Percentiles rank a stretch among this genome's conserved stretches.
These are phyloP conservation scores for Nicotiana undulata DNA, from an alignment of 257 asterid species.

Conservation along the genomic window DNA sequence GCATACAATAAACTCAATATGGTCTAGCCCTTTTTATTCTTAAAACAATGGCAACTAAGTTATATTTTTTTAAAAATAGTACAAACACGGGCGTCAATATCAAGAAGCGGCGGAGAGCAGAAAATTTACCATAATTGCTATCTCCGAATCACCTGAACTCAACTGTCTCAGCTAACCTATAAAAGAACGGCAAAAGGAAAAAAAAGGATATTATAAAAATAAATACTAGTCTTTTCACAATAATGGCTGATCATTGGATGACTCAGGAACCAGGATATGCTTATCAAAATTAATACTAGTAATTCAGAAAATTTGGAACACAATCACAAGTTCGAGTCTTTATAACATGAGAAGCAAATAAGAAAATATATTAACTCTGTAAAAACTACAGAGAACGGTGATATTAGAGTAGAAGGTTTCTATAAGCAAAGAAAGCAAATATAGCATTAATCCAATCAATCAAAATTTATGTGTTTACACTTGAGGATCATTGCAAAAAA, in stretches of 20 bases:
- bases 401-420: background rate
- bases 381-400: background rate
- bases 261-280: background rate
- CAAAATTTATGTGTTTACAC: background rate
- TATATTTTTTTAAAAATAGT: background rate
- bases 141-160: background rate
- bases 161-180: background rate
- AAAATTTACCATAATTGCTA: background rate
- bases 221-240: background rate
- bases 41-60: background rate
- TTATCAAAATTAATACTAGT: background rate
- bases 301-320: background rate
- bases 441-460: background rate
- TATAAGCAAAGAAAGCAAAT: background rate
- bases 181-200: background rate
- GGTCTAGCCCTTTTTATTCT: background rate
- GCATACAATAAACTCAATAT: background rate
- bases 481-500: background rate
- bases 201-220: background rate
- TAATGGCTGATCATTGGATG: background rate
- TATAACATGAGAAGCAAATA: background rate
- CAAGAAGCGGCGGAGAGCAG: background rate
- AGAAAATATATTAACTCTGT: background rate
- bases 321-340: background rate
- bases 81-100: background rate